phyloP scores from a whole-genome alignment of 371 early-diverging fungal species.

The Gilbertella persicaria region DNA sequence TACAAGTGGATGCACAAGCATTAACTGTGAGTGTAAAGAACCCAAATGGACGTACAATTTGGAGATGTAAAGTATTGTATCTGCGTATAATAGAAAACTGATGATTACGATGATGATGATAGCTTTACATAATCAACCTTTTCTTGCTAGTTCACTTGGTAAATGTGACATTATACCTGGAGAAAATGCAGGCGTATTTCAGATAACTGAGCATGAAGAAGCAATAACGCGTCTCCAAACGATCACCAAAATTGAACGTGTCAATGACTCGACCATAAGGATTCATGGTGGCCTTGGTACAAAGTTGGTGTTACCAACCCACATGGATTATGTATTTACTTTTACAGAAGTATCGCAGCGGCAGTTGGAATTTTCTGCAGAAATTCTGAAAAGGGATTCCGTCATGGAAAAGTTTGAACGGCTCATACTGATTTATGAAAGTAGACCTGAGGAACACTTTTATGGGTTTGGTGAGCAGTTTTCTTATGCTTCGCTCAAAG shows the following conservation, averaged over 20 bases:
- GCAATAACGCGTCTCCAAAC: slow-evolving; percentile 40
- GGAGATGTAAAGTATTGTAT: slow-evolving; percentile 40
- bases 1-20: slow-evolving; percentile 26
- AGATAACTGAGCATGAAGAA: slow-evolving; percentile 35
- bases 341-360: slow-evolving; percentile 32
- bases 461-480: slow-evolving; percentile 58
- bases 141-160: slow-evolving; percentile 36
- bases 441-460: slow-evolving; percentile 40
- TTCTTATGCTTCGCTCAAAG: slow-evolving; percentile 39
- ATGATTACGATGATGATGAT: slow-evolving; percentile 1
- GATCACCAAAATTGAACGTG: slow-evolving; percentile 29
- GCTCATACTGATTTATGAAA: slow-evolving; percentile 27
- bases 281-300: slow-evolving; percentile 40
- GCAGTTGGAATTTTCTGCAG: slow-evolving; percentile 34
- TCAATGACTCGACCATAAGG: slow-evolving; percentile 14
- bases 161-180: slow-evolving; percentile 24
- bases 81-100: not conserved
- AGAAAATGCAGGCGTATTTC: slow-evolving; percentile 28
- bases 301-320: slow-evolving; percentile 31
- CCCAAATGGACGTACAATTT: slow-evolving; percentile 19
- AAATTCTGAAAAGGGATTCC: slow-evolving; percentile 26
- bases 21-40: slow-evolving; percentile 23
- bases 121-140: slow-evolving; percentile 46
- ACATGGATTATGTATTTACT: slow-evolving; percentile 30
- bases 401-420: slow-evolving; percentile 33